Evolutionary conservation across 1,284 basidiomycete genomes (phyloP), one percentile per base, ranked within the genome.

Genomic region (Leccinum insigne): DNA sequence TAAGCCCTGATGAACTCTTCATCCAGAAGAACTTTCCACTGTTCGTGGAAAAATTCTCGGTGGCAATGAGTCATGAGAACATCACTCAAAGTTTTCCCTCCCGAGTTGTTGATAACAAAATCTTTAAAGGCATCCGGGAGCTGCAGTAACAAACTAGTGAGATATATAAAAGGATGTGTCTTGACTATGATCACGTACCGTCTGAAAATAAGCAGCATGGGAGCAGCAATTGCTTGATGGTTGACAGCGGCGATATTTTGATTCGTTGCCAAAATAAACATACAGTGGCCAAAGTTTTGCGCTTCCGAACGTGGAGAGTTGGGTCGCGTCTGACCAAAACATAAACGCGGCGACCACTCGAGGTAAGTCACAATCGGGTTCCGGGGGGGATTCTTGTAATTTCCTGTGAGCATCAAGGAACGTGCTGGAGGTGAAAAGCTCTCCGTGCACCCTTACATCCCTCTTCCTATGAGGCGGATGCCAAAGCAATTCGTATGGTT

Each of bases 111-210:
- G 0, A 56, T 13, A 8, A 26, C 54, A 29, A 56, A 56, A 16
- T 56, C 54, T 56, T 56, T 56, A 21, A 56, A 56, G 11, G 18
- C 54, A 0, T 56, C 54, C 0, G 54, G 54, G 21, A 56, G 54
- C 54, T 56, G 54, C 23, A 29, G 13, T n/a, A 52, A 21, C 18
- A 10, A 0, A 52, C 21, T 0, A 52, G 49, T 52, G 21, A 29
- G 54, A 56, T 14, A 23, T 0, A 42, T 0, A 42, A 42, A 16
- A 0, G 42, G 16, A 16, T 42, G 42, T 2, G 1, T 26, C 0
- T 29, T 9, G 13, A 23, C 13, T 0, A 0, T 56, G 23, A 23
- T 14, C 23, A 56, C 54, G 5, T 16, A 56, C 54, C 18, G 21
- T 56, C 21, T 56, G 54, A 26, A 56, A 56, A 56, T 56, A 56